A percentile compares a stretch with the other conserved stretches of the same genome.
These are phyloP conservation scores for Suhomyces wounanorum DNA, from an alignment of 1,139 yeast species.

Conservation along the genomic window DNA sequence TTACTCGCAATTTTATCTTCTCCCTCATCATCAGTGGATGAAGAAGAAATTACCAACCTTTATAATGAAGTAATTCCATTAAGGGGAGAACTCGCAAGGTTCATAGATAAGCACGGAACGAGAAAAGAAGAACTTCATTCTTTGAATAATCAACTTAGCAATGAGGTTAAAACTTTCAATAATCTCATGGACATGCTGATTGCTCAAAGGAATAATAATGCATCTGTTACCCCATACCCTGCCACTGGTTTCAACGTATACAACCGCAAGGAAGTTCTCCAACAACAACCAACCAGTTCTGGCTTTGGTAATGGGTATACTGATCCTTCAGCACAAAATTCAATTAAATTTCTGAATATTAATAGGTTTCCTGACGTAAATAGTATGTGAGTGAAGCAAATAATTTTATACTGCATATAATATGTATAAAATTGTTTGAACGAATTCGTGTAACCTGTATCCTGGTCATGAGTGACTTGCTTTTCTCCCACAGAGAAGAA, in stretches of 20 bases:
- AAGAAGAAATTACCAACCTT: slow-evolving; percentile 51
- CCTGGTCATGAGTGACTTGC: slow-evolving; percentile 32
- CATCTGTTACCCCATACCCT: slow-evolving; percentile 23
- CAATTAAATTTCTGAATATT: slow-evolving; percentile 30
- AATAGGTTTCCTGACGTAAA: slow-evolving; percentile 34
- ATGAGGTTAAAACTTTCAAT: slow-evolving; percentile 70
- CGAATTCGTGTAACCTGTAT: background rate
- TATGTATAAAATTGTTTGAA: background rate
- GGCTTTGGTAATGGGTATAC: slow-evolving; percentile 38
- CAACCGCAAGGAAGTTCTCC: slow-evolving; percentile 17
- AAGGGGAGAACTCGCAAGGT: slow-evolving; percentile 69
- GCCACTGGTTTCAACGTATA: slow-evolving; percentile 10
- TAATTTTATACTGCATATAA: background rate
- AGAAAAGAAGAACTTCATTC: slow-evolving; percentile 73
- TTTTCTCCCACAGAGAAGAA: slow-evolving; percentile 47
- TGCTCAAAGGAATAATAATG: slow-evolving; percentile 22
- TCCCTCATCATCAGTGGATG: slow-evolving; percentile 30
- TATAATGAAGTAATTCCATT: slow-evolving; percentile 72
- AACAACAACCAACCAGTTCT: slow-evolving; percentile 38
- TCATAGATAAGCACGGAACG: slow-evolving; percentile 73
- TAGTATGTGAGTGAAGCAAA: slow-evolving; percentile 16
- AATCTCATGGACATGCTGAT: slow-evolving; percentile 61
- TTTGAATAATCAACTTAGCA: slow-evolving; percentile 68
- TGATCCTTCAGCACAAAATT: background rate
- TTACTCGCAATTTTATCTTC: slow-evolving; percentile 52